These are phyloP conservation scores for Gamsiella multidivaricata DNA, from an alignment of 192 early-diverging fungal genomes.

Conservation along the genomic window DNA sequence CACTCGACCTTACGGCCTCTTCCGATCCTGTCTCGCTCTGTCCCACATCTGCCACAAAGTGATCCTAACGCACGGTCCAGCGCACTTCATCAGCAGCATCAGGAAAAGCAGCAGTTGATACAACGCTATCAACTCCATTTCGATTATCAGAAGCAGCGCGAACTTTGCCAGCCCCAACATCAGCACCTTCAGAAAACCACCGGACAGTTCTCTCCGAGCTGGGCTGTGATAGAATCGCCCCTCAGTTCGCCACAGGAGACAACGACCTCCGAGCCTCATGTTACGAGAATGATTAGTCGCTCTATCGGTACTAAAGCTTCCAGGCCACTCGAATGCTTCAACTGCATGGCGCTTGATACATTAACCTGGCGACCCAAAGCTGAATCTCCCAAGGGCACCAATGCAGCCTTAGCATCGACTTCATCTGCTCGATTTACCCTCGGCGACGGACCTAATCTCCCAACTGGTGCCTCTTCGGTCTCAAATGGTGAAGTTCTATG, in stretches of 20 bases:
- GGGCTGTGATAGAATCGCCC: too few species aligned
- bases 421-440: too few species aligned
- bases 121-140: slow-evolving; percentile 34
- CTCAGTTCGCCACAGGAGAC: too few species aligned
- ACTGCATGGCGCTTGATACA: slow-evolving; percentile 27
- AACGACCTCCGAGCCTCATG: too few species aligned
- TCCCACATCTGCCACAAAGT: slow-evolving; percentile 5
- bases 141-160: slow-evolving; percentile 44
- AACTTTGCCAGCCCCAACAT: slow-evolving; percentile 28
- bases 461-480: not conserved
- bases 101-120: slow-evolving; percentile 7
- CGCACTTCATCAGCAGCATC: slow-evolving; percentile 13
- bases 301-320: not conserved
- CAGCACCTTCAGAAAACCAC: too few species aligned
- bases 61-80: not conserved
- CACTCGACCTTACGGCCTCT: too few species aligned
- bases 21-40: not conserved
- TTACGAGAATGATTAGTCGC: slow-evolving; percentile 1
- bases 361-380: slow-evolving; percentile 9
- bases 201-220: too few species aligned
- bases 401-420: not conserved
- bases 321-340: slow-evolving; percentile 19
- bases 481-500: slow-evolving; percentile 9
- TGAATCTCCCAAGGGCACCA: not conserved
- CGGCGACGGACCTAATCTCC: too few species aligned